Percentiles rank a stretch among this genome's conserved stretches.
Conservation (phyloP, 805 yeast genomes). For the Yamadazyma kitorensis region DNA sequence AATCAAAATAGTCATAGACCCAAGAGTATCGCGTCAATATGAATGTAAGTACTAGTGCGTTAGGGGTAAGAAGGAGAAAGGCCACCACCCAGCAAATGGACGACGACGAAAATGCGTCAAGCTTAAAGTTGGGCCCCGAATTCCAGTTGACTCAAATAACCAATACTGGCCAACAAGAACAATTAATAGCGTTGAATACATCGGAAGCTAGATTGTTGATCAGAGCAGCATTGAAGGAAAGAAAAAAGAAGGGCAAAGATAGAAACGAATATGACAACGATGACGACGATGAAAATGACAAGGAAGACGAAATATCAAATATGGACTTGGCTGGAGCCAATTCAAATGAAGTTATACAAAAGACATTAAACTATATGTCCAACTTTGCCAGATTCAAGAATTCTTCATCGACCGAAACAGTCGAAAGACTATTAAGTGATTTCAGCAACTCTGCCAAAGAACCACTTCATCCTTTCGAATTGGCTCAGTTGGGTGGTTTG, state of each 20-base stretch:
- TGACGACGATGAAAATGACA: constrained; percentile 30
- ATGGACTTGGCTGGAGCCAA: constrained; percentile 61
- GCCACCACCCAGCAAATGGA: constrained; percentile 57
- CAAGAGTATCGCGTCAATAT: too few relatives aligned
- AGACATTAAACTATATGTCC: constrained; percentile 83
- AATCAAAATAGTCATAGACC: too few relatives aligned
- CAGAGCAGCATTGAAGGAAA: constrained; percentile 81
- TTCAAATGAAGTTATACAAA: constrained; percentile 84
- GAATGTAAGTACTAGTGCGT: constrained; percentile 88
- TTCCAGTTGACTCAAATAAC: constrained; percentile 78
- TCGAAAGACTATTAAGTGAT: constrained; percentile 80
- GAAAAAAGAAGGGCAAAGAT: constrained; percentile 41
- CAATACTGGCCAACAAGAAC: constrained; percentile 75
- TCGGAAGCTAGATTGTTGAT: constrained; percentile 89
- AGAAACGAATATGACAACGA: constrained; percentile 4
- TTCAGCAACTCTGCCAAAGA: constrained; percentile 47
- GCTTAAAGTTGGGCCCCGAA: constrained; percentile 87
- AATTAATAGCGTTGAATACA: constrained; percentile 78
- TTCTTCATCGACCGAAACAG: constrained; percentile 89
- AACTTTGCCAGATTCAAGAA: constrained; percentile 89
- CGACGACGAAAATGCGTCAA: constrained; percentile 91
- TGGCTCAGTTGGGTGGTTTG: constrained; percentile 86
- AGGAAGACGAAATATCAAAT: constrained; percentile 45
- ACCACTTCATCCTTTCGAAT: constrained; percentile 87
- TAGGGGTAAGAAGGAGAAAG: constrained; percentile 77